Percentiles rank a stretch among this genome's conserved stretches.
Evolutionary conservation across 345 rosid species (phyloP).

Genomic region (Citrus medica): DNA sequence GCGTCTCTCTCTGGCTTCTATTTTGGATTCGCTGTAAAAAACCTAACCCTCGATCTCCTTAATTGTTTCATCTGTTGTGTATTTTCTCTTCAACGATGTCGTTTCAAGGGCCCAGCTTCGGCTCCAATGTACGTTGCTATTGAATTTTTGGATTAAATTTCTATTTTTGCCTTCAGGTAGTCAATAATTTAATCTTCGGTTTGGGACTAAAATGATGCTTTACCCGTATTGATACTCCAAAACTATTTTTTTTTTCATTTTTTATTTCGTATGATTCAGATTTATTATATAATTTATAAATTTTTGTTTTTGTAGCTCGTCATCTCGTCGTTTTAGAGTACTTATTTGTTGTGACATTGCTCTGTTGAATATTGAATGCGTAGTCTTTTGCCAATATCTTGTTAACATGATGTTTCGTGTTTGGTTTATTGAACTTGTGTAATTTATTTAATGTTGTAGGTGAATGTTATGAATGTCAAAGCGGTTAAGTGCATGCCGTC

Average conservation of each 20-base stretch:
- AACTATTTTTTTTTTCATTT: background rate
- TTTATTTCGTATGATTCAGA: background rate
- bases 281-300: background rate
- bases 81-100: slow-evolving; percentile 27
- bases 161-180: background rate
- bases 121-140: slow-evolving; percentile 23
- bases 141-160: background rate
- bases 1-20: background rate
- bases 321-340: background rate
- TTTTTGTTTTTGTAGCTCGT: background rate
- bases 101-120: slow-evolving; percentile 30
- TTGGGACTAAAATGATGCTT: background rate
- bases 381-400: background rate
- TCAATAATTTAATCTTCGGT: background rate
- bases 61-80: background rate
- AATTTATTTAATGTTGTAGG: slow-evolving; percentile 22
- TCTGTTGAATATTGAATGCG: background rate
- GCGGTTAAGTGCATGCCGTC: slow-evolving; percentile 10
- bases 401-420: background rate
- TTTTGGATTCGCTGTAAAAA: background rate
- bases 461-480: slow-evolving; percentile 23
- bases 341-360: background rate
- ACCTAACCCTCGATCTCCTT: background rate
- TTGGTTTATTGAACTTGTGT: background rate
- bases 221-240: background rate